Conservation (phyloP, 768 basidiomycete genomes). For the Naganishia friedmannii region DNA sequence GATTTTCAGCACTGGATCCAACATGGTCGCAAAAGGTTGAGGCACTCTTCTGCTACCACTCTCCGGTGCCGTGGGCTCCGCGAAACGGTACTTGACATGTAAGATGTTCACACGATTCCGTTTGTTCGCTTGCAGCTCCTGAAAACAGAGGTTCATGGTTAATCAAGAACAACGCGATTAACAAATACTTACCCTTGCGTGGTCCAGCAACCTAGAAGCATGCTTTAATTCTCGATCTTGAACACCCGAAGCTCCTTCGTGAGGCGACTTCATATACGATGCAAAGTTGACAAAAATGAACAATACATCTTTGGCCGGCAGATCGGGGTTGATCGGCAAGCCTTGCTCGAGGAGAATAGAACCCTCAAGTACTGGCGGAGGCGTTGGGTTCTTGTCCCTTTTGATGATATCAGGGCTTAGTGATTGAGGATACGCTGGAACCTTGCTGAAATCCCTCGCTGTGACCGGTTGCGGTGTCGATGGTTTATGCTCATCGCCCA, state of each 20-base stretch:
- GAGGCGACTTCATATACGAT: constrained; percentile 47
- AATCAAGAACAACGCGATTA: neutral
- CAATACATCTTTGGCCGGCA: constrained; percentile 46
- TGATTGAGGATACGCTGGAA: constrained; percentile 7
- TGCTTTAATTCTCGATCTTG: constrained; percentile 44
- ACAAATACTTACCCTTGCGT: constrained; percentile 43
- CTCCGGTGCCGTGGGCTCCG: constrained; percentile 31
- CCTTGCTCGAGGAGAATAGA: constrained; percentile 10
- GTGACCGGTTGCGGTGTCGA: constrained; percentile 6
- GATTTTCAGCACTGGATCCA: constrained; percentile 48
- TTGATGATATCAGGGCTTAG: neutral
- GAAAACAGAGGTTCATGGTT: neutral
- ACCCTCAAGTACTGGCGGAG: neutral
- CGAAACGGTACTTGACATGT: constrained; percentile 50
- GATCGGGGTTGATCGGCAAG: constrained; percentile 40
- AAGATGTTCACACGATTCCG: constrained; percentile 42
- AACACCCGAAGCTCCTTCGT: constrained; percentile 42
- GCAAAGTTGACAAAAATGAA: constrained; percentile 48
- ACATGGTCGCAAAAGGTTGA: constrained; percentile 45
- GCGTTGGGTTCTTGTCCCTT: neutral
- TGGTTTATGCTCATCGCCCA: constrained; percentile 18
- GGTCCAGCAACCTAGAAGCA: constrained; percentile 44
- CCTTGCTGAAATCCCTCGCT: constrained; percentile 5
- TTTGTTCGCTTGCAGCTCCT: constrained; percentile 38
- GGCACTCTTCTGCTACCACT: constrained; percentile 38